Percentiles rank a stretch among this genome's conserved stretches.
Conservation (phyloP, 225 moss, liverwort and hornwort genomes). For the Ulota crispa region DNA sequence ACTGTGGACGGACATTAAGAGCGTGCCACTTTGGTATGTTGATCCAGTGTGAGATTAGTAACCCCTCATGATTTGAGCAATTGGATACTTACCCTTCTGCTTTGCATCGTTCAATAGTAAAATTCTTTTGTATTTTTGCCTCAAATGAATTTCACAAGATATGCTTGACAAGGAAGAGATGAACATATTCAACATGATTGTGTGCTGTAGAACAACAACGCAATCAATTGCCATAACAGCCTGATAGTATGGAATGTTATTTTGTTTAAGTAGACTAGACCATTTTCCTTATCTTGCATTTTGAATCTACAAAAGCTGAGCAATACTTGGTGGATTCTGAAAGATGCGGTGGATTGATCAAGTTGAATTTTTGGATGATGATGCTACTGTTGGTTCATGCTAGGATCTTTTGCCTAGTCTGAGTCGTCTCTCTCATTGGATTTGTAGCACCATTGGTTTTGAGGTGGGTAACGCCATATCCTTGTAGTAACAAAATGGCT, state of each 20-base stretch:
- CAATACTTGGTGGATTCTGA: neutral
- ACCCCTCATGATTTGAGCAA: neutral
- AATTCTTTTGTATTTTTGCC: neutral
- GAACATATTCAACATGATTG: neutral
- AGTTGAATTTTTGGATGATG: constrained; percentile 47
- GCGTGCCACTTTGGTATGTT: constrained; percentile 50
- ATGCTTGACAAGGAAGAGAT: neutral
- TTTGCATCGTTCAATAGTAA: neutral
- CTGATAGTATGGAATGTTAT: neutral
- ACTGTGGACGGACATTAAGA: constrained; percentile 55
- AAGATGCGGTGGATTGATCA: constrained; percentile 70
- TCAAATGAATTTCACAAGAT: neutral
- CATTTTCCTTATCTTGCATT: neutral
- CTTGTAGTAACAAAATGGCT: neutral
- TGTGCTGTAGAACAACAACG: neutral
- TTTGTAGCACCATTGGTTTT: constrained; percentile 59
- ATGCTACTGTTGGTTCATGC: constrained; percentile 4
- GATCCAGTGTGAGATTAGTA: neutral
- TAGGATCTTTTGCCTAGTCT: constrained; percentile 40
- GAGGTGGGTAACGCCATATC: constrained; percentile 37
- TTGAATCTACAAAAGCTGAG: neutral
- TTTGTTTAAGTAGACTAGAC: neutral
- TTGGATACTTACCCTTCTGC: neutral
- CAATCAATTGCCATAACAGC: neutral
- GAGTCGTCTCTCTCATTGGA: constrained; percentile 51